These are phyloP conservation scores for Boletus sensibilis DNA, from an alignment of 768 basidiomycete species.

Conservation along the genomic window DNA sequence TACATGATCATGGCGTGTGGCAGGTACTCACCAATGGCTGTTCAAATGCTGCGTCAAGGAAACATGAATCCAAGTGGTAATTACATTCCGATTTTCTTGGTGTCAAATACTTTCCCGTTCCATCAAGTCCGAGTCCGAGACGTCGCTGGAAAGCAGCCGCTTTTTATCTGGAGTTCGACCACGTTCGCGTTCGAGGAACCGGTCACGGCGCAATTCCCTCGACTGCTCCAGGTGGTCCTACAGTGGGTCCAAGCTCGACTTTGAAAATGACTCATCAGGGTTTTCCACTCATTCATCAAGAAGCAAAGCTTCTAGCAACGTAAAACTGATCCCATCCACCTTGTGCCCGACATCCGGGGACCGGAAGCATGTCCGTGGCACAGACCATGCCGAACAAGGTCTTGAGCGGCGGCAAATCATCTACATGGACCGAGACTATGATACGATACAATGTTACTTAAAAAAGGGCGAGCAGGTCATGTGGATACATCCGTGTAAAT, in stretches of 20 bases:
- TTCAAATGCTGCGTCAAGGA: background rate
- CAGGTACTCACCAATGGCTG: too few relatives aligned
- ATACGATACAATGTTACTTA: too few relatives aligned
- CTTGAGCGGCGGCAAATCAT: too few relatives aligned
- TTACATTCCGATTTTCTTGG: conserved; percentile 19
- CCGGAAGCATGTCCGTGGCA: background rate
- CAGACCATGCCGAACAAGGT: too few relatives aligned
- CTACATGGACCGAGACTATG: too few relatives aligned
- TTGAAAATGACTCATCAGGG: background rate
- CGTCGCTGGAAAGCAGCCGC: conserved; percentile 21
- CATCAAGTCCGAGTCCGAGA: conserved; percentile 13
- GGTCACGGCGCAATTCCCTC: background rate
- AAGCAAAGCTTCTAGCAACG: background rate
- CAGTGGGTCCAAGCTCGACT: background rate
- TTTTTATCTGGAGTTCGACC: conserved; percentile 5
- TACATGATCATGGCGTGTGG: too few relatives aligned
- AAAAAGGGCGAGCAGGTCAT: too few relatives aligned
- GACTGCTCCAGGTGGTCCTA: conserved; percentile 8
- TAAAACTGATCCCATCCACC: background rate
- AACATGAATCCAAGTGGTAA: background rate
- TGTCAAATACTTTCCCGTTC: conserved; percentile 16
- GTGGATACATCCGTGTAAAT: too few relatives aligned
- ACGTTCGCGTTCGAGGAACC: background rate
- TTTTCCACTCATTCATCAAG: background rate
- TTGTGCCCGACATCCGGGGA: conserved; percentile 14